Conservation (phyloP, 2,329 filamentous ascomycete genomes). For the Harringtonia lauricola region DNA sequence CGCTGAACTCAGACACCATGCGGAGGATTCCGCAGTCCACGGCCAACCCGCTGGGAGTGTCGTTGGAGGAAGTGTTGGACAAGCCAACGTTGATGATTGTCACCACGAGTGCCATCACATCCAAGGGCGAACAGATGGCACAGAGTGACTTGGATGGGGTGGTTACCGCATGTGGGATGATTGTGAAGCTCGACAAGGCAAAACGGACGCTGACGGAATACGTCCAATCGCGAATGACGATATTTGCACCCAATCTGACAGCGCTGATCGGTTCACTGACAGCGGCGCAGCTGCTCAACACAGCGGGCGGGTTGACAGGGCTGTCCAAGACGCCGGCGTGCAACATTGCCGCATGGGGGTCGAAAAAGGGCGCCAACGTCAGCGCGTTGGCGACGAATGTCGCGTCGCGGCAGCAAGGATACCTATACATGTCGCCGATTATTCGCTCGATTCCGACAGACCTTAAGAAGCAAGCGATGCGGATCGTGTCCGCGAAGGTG, state of each 20-base stretch:
- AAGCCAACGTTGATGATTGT: slow-evolving; percentile 92
- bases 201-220: slow-evolving; percentile 85
- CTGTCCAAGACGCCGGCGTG: slow-evolving; percentile 88
- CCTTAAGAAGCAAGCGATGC: slow-evolving; percentile 85
- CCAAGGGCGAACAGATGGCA: slow-evolving; percentile 67
- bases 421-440: slow-evolving; percentile 83
- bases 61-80: slow-evolving; percentile 72
- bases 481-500: slow-evolving; percentile 87
- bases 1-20: slow-evolving; percentile 71
- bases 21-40: slow-evolving; percentile 65
- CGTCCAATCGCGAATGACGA: slow-evolving; percentile 91
- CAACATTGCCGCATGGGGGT: slow-evolving; percentile 83
- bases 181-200: slow-evolving; percentile 74
- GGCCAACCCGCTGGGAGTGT: slow-evolving; percentile 65
- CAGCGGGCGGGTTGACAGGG: slow-evolving; percentile 76
- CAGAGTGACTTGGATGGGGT: slow-evolving; percentile 66
- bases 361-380: slow-evolving; percentile 66
- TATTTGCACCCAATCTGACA: slow-evolving; percentile 91
- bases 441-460: slow-evolving; percentile 77
- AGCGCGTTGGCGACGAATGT: slow-evolving; percentile 87
- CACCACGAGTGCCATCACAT: slow-evolving; percentile 85
- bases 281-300: slow-evolving; percentile 92
- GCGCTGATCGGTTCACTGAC: slow-evolving; percentile 84
- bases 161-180: slow-evolving; percentile 72
- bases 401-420: slow-evolving; percentile 82